These are phyloP conservation scores for Puccinia hordei DNA, from an alignment of 1,284 basidiomycete species.

Conservation along the genomic window DNA sequence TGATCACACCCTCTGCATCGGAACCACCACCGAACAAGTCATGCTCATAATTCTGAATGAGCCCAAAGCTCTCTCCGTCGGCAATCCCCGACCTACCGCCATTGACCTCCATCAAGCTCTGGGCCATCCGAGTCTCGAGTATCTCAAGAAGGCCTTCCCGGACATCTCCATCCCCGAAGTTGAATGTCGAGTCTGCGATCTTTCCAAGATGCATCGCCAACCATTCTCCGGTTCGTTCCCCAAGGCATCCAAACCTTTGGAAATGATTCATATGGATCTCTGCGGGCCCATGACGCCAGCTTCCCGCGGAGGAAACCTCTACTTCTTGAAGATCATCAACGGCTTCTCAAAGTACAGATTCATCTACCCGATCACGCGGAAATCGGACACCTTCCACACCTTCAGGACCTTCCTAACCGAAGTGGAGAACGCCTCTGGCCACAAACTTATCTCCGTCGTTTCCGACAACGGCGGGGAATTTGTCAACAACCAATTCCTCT, in stretches of 20 bases:
- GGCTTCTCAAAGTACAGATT: not conserved
- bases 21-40: not conserved
- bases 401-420: not conserved
- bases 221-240: not conserved
- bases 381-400: not conserved
- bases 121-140: not conserved
- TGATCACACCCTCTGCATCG: not conserved
- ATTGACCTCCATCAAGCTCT: not conserved
- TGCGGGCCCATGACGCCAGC: not conserved
- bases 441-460: not conserved
- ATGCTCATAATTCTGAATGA: not conserved
- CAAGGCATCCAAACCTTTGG: not conserved
- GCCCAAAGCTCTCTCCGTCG: not conserved
- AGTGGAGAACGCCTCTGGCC: not conserved
- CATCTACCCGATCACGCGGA: not conserved
- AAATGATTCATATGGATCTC: not conserved
- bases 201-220: not conserved
- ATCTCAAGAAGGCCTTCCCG: not conserved
- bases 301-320: not conserved
- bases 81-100: not conserved
- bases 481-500: slow-evolving; percentile 54
- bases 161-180: not conserved
- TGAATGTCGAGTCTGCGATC: not conserved
- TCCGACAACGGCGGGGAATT: slow-evolving; percentile 60
- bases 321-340: not conserved